Base-by-base conservation (phyloP, 345 rosid genomes). In the Erysimum cheiranthoides region DNA sequence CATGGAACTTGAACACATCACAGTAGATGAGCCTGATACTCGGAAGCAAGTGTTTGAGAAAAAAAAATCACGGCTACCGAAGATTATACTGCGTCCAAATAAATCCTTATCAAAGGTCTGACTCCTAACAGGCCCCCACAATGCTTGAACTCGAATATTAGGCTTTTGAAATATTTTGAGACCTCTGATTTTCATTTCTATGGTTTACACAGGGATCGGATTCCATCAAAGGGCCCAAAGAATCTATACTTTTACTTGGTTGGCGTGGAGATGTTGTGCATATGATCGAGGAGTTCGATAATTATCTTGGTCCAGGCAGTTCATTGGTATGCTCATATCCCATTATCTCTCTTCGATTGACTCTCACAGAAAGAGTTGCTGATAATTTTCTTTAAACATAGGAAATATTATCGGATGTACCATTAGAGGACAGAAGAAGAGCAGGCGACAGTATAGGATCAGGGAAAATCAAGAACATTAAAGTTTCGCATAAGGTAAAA, bases 261-360 rank as follows among this genome's bases (percentile, higher is more conserved):
- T 95, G 99, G 99, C 97, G 97, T 42, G 79, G 93, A 16, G 97
- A 89, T 79, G 86, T 92, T 80, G 85, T 83, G 43, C 93, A 88
- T 73, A 95, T 95, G 97, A 83, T 89, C 56, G 84, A 90, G 65
- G 99, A 95, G 86, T 92, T 92, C 82, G 93, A 90, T 83, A 92
- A 89, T 72, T 95, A 90, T 87, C 96, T 95, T 77, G 97, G 99
- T 70, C 93, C 97, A 60, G 93, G 99, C 68, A 95, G 99, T 62
- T 77, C 79, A 70, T 73, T 92, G 97, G 99, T 95, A 88, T 61
- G 78, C 51, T 71, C 27, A 61, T 35, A 61, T 21, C 25, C 17
- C 52, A 73, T 69, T 60, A 61, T 31, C 66, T 54, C 43, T 61
- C 18, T 64, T 27, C 0, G 1, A 40, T 30, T 50, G 66, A 8